Evolutionary conservation across 2,329 filamentous ascomycete species (phyloP), one percentile per base, ranked within the genome.

Genomic region (Septoria petroselini): DNA sequence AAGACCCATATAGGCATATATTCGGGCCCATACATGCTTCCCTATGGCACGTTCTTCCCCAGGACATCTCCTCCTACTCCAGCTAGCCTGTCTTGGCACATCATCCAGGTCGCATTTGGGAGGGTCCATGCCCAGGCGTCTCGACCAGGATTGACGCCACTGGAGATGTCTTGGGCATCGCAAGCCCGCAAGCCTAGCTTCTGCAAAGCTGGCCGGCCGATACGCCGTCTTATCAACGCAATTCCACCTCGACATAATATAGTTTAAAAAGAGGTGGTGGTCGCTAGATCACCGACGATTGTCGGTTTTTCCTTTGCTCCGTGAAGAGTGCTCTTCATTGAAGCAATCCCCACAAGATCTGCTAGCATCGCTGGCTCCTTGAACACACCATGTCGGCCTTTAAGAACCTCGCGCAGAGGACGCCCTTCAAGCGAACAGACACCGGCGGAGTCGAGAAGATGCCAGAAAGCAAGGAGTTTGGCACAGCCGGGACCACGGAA

Each of bases 391-490:
- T 57, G 54, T 43, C 54, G 33, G 25, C 48, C 17, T 49, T 57
- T 44, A 57, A 54, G 45, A 45, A 41, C 38, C 48, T 45, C 19
- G 42, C 42, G 19, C 42, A 45, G 21, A 45, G 54, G 21, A 34
- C 46, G 15, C 54, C 54, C 12, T 57, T 57, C 48, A 52, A 57
- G 42, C 48, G 54, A 9, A 43, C 48, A 8, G 35, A 54, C 11
- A 57, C 54, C 2, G 44, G 44, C 41, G 54, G 48, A 19, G 37
- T 52, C 18, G 46, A 27, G 19, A 54, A 54, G 39, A 31, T 39
- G 15, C 8, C 35, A 7, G 51, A 46, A 7, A 38, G 23, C 31
- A 50, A 57, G 46, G 50, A 50, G 18, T 42, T 47, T 27, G 46
- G 45, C 29, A 30, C 48, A 4, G 42, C 35, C n/a, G 41, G 35